Evolutionary conservation across 768 basidiomycete species (phyloP), one percentile per base, ranked within the genome.

Genomic region (Panellus pusillus): DNA sequence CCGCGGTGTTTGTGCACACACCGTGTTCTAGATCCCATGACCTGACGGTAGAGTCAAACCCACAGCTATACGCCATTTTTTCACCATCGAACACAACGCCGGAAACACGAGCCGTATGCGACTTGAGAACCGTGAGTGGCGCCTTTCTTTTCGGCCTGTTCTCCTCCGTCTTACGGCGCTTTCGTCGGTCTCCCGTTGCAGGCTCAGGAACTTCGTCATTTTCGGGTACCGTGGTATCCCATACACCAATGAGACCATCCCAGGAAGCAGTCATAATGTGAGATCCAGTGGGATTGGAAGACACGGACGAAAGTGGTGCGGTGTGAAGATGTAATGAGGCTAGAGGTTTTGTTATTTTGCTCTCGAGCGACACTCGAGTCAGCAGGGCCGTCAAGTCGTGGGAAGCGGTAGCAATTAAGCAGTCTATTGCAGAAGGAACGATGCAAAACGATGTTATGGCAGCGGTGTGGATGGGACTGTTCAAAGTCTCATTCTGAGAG

Each of bases 31-130:
- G 75, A 64, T 97, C 93, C 96, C 96, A 99, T 2, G 78, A 73
- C 19, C 93, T 78, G 6, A 98, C 83, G 0, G 92, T 92, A 27
- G 94, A 96, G 70, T 97, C 95, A 65, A 92, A 91, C 0, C 91
- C 90, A 64, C 86, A 87, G 61, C 89, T 92, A 57, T 84, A 83
- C 27, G 86, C 93, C 27, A 57, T 63, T 47, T 65, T 32, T 44
- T 54, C 55, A 37, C 58, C 65, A 46, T 70, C 75, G 71, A 90
- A 95, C 0, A 81, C 64, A 4, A 82, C 86, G 32, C 80, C 84
- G 6, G 92, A 93, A 1, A 98, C 87, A 12, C 91, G 77, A 17
- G 79, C 88, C 0, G 85, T 86, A 68, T 98, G 97, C 0, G 89
- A 91, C 60, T 89, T 87, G 50, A 99, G 76, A 2, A 93, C 88